Conservation (phyloP, 208 protist genomes). For the Tritrichomonas musculus region DNA sequence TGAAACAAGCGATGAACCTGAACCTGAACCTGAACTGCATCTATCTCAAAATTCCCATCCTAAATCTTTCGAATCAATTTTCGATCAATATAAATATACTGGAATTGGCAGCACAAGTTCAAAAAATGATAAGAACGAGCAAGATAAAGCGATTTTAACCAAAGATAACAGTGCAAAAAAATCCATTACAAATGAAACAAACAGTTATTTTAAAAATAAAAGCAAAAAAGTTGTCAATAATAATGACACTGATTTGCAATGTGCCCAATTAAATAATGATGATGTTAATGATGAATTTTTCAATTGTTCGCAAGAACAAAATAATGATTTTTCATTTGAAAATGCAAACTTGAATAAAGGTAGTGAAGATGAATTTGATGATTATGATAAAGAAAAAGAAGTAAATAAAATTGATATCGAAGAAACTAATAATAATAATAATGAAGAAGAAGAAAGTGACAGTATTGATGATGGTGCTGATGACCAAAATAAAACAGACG, state of each 20-base stretch:
- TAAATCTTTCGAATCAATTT: not conserved
- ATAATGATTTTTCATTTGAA: not conserved
- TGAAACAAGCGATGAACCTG: not conserved
- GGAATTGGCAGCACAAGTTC: not conserved
- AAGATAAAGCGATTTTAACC: too few relatives aligned
- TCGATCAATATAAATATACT: not conserved
- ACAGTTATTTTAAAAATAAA: not conserved
- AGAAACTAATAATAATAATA: not conserved
- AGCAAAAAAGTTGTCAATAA: not conserved
- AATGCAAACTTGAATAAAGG: not conserved
- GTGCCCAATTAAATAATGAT: not conserved
- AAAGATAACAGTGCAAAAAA: not conserved
- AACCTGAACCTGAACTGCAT: not conserved
- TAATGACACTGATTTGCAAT: not conserved
- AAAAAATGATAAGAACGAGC: too few relatives aligned
- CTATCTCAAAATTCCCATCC: not conserved
- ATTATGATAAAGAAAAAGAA: not conserved
- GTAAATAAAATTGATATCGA: not conserved
- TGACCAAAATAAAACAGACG: too few relatives aligned
- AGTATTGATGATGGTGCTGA: not conserved
- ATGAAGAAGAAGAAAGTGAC: not conserved
- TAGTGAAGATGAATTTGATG: not conserved
- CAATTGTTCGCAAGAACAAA: not conserved
- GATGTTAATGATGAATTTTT: not conserved
- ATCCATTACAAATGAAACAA: not conserved